Evolutionary conservation across 2,329 filamentous ascomycete species (phyloP), one percentile per base, ranked within the genome.

Genomic region (Graphilbum fragrans): DNA sequence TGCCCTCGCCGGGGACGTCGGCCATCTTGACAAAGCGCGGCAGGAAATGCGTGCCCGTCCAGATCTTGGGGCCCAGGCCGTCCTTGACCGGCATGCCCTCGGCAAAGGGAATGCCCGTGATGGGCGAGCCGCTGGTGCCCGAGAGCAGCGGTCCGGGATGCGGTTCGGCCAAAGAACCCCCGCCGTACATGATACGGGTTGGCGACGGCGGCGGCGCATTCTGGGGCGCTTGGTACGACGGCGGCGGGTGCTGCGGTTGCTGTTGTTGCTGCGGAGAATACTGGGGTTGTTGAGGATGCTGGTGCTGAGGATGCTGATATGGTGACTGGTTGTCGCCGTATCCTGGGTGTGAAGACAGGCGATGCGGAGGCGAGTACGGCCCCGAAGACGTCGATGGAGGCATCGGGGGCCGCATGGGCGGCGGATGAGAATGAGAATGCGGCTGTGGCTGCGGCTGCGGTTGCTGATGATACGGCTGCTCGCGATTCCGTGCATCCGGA

Each of bases 1-100:
- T 59, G 3, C 85, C 86, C 58, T 92, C 83, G 9, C 84, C 85
- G 0, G 81, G 76, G 4, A 92, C 74, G 41, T 83, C 77, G 21
- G 71, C 71, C 35, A 74, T 69, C 38, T 70, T 66, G 21, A 81
- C 69, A 50, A 80, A 81, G 14, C 77, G 67, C n/a, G 77, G 77
- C 41, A 82, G 58, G 49, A 80, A 81, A 44, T 80, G 74, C 3
- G 71, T 76, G 21, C 77, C 77, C 2, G 76, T 80, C 77, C 77
- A 81, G 45, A 81, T 81, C 62, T 80, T 80, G 12, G 77, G 76
- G 0, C 77, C 77, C 14, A 80, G 59, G 1, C 70, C 71, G 53
- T 80, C 75, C 55, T 78, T 79, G 14, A 65, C 62, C 1, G 67
- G 61, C 10, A 64, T 50, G 2, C 62, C 63, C 38, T 74, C 72